Percentiles rank a stretch among this genome's conserved stretches.
phyloP scores from a whole-genome alignment of 2,329 filamentous ascomycete genomes.

The Penicillium brevicompactum region DNA sequence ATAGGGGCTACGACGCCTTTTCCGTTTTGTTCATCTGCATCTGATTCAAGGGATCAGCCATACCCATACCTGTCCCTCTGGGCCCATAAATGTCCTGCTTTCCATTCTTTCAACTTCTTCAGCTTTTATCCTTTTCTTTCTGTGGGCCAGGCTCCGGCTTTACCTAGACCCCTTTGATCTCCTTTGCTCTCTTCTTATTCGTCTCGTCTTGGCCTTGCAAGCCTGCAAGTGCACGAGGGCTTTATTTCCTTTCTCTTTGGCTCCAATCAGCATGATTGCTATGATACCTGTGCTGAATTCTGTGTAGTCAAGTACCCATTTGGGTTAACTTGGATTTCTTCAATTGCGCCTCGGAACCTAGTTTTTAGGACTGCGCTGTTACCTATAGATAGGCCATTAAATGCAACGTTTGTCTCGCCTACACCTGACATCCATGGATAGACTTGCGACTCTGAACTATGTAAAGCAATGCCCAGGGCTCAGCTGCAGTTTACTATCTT shows the following conservation, averaged over 20 bases:
- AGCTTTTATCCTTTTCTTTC: constrained; percentile 7
- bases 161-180: constrained; percentile 22
- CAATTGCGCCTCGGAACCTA: not conserved
- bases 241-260: constrained; percentile 18
- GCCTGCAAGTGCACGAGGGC: not conserved
- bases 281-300: constrained; percentile 38
- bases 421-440: not conserved
- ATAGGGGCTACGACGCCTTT: constrained; percentile 10
- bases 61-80: constrained; percentile 23
- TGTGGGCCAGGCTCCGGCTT: constrained; percentile 26
- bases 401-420: not conserved
- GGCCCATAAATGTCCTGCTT: constrained; percentile 17
- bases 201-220: not conserved
- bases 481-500: no score
- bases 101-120: constrained; percentile 14
- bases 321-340: not conserved
- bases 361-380: not conserved
- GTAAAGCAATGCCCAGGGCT: no score
- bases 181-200: constrained; percentile 17
- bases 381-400: not conserved
- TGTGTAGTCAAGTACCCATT: not conserved
- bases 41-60: constrained; percentile 29
- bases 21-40: constrained; percentile 27
- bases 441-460: no score
- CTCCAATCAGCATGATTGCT: constrained; percentile 30